Conservation (phyloP, 2,329 filamentous ascomycete genomes). For the Cordyceps cateniannulata region DNA sequence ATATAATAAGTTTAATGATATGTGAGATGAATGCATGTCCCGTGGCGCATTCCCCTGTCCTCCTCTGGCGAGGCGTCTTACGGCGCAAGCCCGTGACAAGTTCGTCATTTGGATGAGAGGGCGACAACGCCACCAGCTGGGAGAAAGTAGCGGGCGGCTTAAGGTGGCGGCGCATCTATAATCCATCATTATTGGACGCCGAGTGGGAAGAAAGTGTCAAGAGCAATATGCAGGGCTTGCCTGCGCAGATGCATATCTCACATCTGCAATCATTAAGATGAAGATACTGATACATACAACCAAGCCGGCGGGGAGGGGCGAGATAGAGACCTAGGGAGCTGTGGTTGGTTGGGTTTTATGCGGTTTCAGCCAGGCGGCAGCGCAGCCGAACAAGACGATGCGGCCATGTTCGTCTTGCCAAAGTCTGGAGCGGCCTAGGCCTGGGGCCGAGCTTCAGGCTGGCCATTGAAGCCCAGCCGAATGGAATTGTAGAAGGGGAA, state of each 20-base stretch:
- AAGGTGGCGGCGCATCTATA: slow-evolving; percentile 1
- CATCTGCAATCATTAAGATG: background rate
- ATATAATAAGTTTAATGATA: background rate
- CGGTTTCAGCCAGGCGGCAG: slow-evolving; percentile 3
- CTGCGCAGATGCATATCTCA: background rate
- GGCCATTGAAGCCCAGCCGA: background rate
- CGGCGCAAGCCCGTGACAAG: slow-evolving; percentile 4
- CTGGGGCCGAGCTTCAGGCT: background rate
- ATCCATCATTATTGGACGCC: background rate
- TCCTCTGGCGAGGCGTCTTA: background rate
- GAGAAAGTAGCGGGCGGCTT: background rate
- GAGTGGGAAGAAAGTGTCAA: background rate
- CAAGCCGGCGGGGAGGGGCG: background rate
- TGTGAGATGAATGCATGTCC: background rate
- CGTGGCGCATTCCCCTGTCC: background rate
- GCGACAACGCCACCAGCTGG: background rate
- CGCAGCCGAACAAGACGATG: background rate
- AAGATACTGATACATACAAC: no score
- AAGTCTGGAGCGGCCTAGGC: slow-evolving; percentile 9
- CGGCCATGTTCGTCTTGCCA: background rate
- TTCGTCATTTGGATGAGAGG: background rate
- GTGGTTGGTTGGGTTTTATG: no score
- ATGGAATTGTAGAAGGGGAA: background rate
- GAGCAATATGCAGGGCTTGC: background rate
- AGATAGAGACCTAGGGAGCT: no score